These are phyloP conservation scores for Blumeria hordei DNA, from an alignment of 2,329 filamentous ascomycete species.

Conservation along the genomic window DNA sequence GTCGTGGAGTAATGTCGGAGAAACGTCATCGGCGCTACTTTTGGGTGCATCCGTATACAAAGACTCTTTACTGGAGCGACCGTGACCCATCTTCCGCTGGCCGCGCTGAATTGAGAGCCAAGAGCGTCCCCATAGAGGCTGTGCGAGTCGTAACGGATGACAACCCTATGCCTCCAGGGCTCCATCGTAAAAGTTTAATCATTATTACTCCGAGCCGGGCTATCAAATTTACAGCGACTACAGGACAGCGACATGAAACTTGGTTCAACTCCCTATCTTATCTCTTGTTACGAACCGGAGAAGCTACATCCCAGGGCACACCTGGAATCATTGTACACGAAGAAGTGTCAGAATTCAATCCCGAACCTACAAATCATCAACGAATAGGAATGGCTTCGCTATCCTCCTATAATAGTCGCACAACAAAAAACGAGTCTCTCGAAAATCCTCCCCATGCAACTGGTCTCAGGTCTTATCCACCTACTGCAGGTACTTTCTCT, in stretches of 20 bases:
- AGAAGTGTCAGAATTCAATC: conserved; percentile 64
- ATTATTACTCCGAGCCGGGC: conserved; percentile 71
- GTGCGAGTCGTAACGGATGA: conserved; percentile 77
- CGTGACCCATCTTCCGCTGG: conserved; percentile 60
- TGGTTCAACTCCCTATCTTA: conserved; percentile 98
- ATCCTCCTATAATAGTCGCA: conserved; percentile 59
- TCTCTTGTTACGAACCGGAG: conserved; percentile 54
- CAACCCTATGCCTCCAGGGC: conserved; percentile 81
- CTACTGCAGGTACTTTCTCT: conserved; percentile 24
- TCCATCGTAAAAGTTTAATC: conserved; percentile 82
- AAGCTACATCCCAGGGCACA: conserved; percentile 34
- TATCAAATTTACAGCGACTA: conserved; percentile 85
- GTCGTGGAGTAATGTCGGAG: conserved; percentile 67
- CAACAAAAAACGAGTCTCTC: conserved; percentile 41
- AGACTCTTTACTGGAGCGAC: conserved; percentile 92
- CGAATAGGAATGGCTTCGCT: conserved; percentile 37
- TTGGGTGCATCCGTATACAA: conserved; percentile 96
- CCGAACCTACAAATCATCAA: conserved; percentile 24
- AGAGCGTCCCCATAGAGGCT: conserved; percentile 84
- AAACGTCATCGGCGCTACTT: conserved; percentile 90
- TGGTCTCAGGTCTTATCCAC: conserved; percentile 10
- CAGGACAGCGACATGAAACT: conserved; percentile 83
- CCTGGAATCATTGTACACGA: conserved; percentile 31
- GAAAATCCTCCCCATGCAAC: conserved; percentile 14
- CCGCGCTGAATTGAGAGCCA: conserved; percentile 50